phyloP scores from a whole-genome alignment of 352 stramenopile genomes.

The Paralagenidium karlingii region DNA sequence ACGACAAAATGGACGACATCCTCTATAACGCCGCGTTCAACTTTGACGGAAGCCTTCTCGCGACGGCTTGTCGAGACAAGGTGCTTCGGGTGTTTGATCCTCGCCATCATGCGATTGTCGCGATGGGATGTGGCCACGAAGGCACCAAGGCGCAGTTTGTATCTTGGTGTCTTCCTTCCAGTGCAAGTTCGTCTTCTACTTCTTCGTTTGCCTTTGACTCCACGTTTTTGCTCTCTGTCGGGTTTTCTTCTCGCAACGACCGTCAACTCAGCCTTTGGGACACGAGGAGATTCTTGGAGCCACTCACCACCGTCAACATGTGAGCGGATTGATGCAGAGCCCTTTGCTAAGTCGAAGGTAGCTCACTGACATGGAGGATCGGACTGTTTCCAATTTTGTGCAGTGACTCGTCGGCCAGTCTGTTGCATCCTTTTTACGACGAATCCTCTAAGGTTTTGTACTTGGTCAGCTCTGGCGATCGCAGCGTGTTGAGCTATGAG shows the following conservation, averaged over 20 bases:
- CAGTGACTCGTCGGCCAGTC: too few species aligned
- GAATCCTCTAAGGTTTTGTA: conserved; percentile 51
- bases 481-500: conserved; percentile 69
- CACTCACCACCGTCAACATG: conserved; percentile 20
- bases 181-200: too few species aligned
- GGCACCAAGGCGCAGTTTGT: conserved; percentile 61
- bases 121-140: conserved; percentile 60
- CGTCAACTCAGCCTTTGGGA: conserved; percentile 69
- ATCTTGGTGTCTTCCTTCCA: too few species aligned
- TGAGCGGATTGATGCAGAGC: conserved; percentile 20
- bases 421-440: conserved; percentile 62
- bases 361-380: too few species aligned
- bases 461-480: conserved; percentile 44
- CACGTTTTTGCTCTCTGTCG: conserved; percentile 32
- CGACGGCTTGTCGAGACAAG: conserved; percentile 52
- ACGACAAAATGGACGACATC: conserved; percentile 52
- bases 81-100: conserved; percentile 69
- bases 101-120: conserved; percentile 32
- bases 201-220: conserved; percentile 14
- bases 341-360: too few species aligned
- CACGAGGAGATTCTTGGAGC: conserved; percentile 50
- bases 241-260: conserved; percentile 42
- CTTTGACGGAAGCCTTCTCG: conserved; percentile 38
- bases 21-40: conserved; percentile 68
- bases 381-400: too few species aligned